A percentile compares a stretch with the other conserved stretches of the same genome.
Evolutionary conservation across 208 protist genomes (phyloP).

Genomic region (Acanthamoeba sp.): DNA sequence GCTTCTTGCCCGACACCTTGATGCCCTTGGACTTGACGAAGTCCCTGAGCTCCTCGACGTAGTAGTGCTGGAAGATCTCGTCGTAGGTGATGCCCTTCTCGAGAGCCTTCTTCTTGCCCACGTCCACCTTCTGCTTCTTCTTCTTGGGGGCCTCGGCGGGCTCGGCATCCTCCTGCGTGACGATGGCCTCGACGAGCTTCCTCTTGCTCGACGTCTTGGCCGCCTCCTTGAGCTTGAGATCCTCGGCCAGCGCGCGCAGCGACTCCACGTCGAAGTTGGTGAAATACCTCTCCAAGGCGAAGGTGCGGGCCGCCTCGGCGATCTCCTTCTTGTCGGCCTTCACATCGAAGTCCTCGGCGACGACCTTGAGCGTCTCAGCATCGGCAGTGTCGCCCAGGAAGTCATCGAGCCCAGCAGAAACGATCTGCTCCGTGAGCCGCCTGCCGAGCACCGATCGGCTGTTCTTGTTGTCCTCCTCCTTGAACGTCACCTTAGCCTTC

Average conservation of each 20-base stretch:
- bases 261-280: constrained; percentile 5
- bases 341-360: constrained; percentile 12
- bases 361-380: not conserved
- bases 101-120: constrained; percentile 40
- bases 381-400: not conserved
- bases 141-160: constrained; percentile 21
- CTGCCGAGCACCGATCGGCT: constrained; percentile 11
- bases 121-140: constrained; percentile 42
- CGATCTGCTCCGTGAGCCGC: constrained; percentile 58
- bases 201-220: constrained; percentile 48
- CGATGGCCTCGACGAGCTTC: constrained; percentile 60
- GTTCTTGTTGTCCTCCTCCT: constrained; percentile 66
- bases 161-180: constrained; percentile 34
- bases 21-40: constrained; percentile 32
- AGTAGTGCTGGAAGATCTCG: constrained; percentile 74
- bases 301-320: not conserved
- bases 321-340: not conserved
- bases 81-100: constrained; percentile 61
- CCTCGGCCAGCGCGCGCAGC: constrained; percentile 39
- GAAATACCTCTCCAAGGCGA: constrained; percentile 49
- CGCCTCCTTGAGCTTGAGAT: constrained; percentile 59
- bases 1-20: constrained; percentile 52
- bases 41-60: constrained; percentile 49
- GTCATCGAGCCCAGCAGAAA: not conserved
- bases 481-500: constrained; percentile 8